A percentile compares a stretch with the other conserved stretches of the same genome.
These are phyloP conservation scores for Phyllosticta citribraziliensis DNA, from an alignment of 2,329 filamentous ascomycete genomes.

Conservation along the genomic window DNA sequence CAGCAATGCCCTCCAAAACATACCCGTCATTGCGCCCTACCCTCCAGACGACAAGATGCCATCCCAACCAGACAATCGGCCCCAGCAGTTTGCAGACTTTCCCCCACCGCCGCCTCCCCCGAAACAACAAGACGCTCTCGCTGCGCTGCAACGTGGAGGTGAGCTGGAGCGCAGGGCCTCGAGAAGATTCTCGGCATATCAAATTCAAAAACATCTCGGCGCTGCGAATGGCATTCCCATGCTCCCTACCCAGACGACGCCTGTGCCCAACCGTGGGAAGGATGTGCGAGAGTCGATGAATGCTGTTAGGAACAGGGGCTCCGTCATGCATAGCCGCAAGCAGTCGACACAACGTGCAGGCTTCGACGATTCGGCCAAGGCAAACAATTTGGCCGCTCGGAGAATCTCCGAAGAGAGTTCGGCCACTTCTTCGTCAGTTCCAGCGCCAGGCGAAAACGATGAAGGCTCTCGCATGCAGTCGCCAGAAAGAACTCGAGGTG, in stretches of 20 bases:
- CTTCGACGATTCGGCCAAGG: slow-evolving; percentile 47
- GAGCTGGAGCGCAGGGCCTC: slow-evolving; percentile 89
- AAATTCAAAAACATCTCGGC: slow-evolving; percentile 89
- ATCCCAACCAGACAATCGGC: slow-evolving; percentile 20
- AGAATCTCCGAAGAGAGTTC: slow-evolving; percentile 55
- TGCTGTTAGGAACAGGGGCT: slow-evolving; percentile 53
- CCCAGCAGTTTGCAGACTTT: slow-evolving; percentile 43
- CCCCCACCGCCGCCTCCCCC: slow-evolving; percentile 62
- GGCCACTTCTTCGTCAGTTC: slow-evolving; percentile 24
- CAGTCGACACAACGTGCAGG: slow-evolving; percentile 39
- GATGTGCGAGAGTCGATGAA: slow-evolving; percentile 79
- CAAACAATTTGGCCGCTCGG: slow-evolving; percentile 30
- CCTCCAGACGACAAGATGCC: slow-evolving; percentile 50
- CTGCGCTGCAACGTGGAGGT: slow-evolving; percentile 81
- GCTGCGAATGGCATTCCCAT: slow-evolving; percentile 76
- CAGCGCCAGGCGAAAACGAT: slow-evolving; percentile 22
- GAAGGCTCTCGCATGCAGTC: slow-evolving; percentile 40
- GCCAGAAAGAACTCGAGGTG: slow-evolving; percentile 48
- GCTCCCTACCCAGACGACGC: slow-evolving; percentile 69
- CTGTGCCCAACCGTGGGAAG: slow-evolving; percentile 74
- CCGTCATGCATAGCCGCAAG: slow-evolving; percentile 43
- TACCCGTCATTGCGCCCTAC: slow-evolving; percentile 65
- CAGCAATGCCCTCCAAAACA: slow-evolving; percentile 66
- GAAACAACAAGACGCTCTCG: slow-evolving; percentile 79
- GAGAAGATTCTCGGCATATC: slow-evolving; percentile 87